phyloP scores from a whole-genome alignment of 257 asterid species.

The Prunella vulgaris region DNA sequence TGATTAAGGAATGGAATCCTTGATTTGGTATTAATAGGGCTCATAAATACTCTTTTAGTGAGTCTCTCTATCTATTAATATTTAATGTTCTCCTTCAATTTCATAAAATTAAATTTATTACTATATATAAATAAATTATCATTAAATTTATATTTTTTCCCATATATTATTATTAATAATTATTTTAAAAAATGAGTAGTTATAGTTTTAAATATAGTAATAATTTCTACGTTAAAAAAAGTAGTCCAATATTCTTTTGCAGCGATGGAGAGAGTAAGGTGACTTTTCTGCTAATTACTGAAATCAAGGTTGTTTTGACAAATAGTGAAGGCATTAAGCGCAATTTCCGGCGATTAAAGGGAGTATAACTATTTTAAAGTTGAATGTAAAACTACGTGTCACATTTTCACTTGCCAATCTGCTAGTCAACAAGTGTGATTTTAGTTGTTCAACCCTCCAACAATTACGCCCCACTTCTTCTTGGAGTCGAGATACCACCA shows the following conservation, averaged over 20 bases:
- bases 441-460: neutral
- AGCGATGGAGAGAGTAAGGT: slow-evolving; percentile 16
- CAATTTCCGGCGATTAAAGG: slow-evolving; percentile 16
- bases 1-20: neutral
- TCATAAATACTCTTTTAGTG: too few relatives aligned
- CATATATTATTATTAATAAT: too few relatives aligned
- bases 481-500: too few relatives aligned
- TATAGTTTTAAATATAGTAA: too few relatives aligned
- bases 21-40: neutral
- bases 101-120: too few relatives aligned
- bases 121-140: too few relatives aligned
- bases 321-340: neutral
- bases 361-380: neutral
- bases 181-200: too few relatives aligned
- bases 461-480: neutral
- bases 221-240: too few relatives aligned
- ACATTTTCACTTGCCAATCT: neutral
- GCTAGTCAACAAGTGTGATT: neutral
- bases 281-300: neutral
- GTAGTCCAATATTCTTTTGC: too few relatives aligned
- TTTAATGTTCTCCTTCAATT: too few relatives aligned
- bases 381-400: neutral
- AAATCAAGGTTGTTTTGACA: neutral
- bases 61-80: too few relatives aligned
- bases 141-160: too few relatives aligned